A percentile compares a stretch with the other conserved stretches of the same genome.
Conservation (phyloP, 2,329 filamentous ascomycete species). For the Beauveria pseudobassiana region DNA sequence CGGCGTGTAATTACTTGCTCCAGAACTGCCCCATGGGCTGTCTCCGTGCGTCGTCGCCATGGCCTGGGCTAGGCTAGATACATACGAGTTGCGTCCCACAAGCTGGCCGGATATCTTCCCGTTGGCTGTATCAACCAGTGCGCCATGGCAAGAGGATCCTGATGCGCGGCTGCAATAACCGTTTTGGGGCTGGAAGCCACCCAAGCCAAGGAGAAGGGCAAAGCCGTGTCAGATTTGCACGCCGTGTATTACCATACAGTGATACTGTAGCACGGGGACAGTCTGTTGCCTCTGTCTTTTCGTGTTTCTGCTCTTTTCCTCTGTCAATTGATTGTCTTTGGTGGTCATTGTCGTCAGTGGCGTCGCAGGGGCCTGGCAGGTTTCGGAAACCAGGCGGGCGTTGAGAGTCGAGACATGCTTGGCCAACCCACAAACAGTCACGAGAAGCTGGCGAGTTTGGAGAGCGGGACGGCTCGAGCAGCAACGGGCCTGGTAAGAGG, state of each 20-base stretch:
- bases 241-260: neutral
- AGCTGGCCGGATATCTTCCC: conserved; percentile 11
- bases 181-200: conserved; percentile 1
- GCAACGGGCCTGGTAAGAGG: neutral
- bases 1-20: conserved; percentile 4
- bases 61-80: conserved; percentile 1
- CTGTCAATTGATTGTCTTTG: neutral
- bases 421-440: neutral
- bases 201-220: neutral
- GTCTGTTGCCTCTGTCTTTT: neutral
- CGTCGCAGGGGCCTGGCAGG: neutral
- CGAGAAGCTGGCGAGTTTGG: neutral
- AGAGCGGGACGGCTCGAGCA: conserved; percentile 4
- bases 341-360: neutral
- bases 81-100: conserved; percentile 5
- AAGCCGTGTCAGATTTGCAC: neutral
- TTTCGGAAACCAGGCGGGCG: neutral
- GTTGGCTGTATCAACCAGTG: conserved; percentile 4
- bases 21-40: conserved; percentile 1
- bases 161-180: conserved; percentile 8
- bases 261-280: neutral
- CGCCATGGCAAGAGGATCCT: neutral
- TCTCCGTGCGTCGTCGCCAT: neutral
- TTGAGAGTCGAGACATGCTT: conserved; percentile 7
- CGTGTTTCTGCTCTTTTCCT: neutral